Conservation (phyloP, 1,284 basidiomycete genomes). For the Sporisorium graminicola region DNA sequence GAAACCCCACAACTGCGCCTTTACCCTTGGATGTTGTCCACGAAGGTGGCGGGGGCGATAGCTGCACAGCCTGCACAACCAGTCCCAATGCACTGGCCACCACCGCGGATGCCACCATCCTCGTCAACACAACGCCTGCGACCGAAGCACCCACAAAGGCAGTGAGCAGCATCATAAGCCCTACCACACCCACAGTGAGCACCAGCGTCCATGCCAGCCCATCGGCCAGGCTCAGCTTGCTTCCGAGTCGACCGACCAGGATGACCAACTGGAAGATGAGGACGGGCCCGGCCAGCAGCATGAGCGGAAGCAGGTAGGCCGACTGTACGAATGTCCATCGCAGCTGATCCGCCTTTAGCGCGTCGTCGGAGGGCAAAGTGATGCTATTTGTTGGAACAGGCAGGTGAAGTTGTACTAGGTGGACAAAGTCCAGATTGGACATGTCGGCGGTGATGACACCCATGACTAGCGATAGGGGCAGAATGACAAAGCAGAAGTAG, state of each 20-base stretch:
- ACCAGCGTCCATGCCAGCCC: constrained; percentile 2
- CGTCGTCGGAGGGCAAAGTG: constrained; percentile 8
- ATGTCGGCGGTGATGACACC: constrained; percentile 25
- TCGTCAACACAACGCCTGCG: constrained; percentile 16
- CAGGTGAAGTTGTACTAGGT: constrained; percentile 4
- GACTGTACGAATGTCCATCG: constrained; percentile 30
- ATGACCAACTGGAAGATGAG: constrained; percentile 22
- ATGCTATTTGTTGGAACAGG: neutral
- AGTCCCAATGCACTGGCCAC: constrained; percentile 20
- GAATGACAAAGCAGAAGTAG: constrained; percentile 12
- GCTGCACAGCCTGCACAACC: constrained; percentile 15
- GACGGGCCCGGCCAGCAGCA: constrained; percentile 15
- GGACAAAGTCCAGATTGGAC: constrained; percentile 37
- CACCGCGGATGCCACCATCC: constrained; percentile 9
- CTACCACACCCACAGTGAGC: constrained; percentile 2
- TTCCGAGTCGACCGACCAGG: constrained; percentile 11
- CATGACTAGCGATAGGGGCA: constrained; percentile 21
- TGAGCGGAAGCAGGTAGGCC: constrained; percentile 24
- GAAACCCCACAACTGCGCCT: constrained; percentile 1
- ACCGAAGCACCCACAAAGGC: constrained; percentile 17
- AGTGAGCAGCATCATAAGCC: constrained; percentile 18
- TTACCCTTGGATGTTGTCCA: neutral
- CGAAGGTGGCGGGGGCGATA: too few species aligned
- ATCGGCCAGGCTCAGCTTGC: neutral
- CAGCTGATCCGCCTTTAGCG: constrained; percentile 11